Evolutionary conservation across 1,139 yeast genomes (phyloP).

Genomic region (Candida glucosophila): DNA sequence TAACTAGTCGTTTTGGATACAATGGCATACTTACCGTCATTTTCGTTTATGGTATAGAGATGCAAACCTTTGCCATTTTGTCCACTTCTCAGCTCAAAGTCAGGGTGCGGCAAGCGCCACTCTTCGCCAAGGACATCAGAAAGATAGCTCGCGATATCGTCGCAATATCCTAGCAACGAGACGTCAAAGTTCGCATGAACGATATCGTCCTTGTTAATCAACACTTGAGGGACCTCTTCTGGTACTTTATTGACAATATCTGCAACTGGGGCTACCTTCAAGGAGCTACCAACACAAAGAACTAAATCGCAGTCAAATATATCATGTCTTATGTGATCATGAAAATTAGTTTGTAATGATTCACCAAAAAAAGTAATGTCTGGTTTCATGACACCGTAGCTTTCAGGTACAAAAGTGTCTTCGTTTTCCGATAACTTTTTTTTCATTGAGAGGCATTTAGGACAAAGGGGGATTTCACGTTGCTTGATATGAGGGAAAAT

Average conservation of each 20-base stretch:
- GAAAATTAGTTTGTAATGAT: conserved; percentile 66
- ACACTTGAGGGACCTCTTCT: conserved; percentile 65
- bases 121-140: conserved; percentile 38
- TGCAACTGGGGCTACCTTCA: conserved; percentile 89
- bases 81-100: conserved; percentile 11
- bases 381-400: conserved; percentile 83
- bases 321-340: conserved; percentile 48
- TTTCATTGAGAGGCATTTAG: conserved; percentile 47
- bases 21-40: conserved; percentile 15
- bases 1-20: not conserved
- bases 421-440: conserved; percentile 18
- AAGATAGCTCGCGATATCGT: conserved; percentile 69
- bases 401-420: conserved; percentile 21
- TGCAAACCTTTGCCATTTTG: conserved; percentile 9
- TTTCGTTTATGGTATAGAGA: conserved; percentile 13
- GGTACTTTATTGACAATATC: conserved; percentile 71
- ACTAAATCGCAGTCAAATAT: conserved; percentile 63
- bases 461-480: conserved; percentile 64
- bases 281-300: conserved; percentile 81
- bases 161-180: conserved; percentile 73
- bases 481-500: conserved; percentile 54
- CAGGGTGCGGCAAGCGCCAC: conserved; percentile 59
- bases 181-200: conserved; percentile 75
- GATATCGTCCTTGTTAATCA: conserved; percentile 76
- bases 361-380: conserved; percentile 93